A percentile compares a stretch with the other conserved stretches of the same genome.
phyloP scores from a whole-genome alignment of 306 rosid genomes.

The Abrus precatorius region DNA sequence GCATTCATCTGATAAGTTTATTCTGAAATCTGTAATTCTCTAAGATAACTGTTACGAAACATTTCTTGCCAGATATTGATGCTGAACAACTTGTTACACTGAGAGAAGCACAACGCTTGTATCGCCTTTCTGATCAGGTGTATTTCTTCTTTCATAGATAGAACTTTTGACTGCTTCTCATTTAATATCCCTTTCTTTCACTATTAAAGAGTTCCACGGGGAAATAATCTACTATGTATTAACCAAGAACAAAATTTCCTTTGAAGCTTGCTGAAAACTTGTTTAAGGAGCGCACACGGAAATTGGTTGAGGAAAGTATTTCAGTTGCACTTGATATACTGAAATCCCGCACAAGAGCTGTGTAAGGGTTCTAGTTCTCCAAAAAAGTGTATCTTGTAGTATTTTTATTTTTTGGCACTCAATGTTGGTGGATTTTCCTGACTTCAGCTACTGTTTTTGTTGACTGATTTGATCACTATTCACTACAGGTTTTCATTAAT shows the following conservation, averaged over 20 bases:
- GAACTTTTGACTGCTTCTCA: not conserved
- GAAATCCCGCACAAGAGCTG: slow-evolving; percentile 87
- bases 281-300: slow-evolving; percentile 79
- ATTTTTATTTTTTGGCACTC: not conserved
- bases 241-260: slow-evolving; percentile 40
- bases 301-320: slow-evolving; percentile 82
- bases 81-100: slow-evolving; percentile 77
- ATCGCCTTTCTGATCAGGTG: slow-evolving; percentile 90
- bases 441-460: not conserved
- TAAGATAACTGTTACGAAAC: slow-evolving; percentile 7
- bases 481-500: slow-evolving; percentile 13
- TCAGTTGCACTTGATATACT: slow-evolving; percentile 68
- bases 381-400: slow-evolving; percentile 16
- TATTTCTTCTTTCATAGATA: slow-evolving; percentile 29
- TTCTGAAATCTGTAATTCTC: slow-evolving; percentile 9
- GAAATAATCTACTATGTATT: slow-evolving; percentile 36
- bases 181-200: slow-evolving; percentile 23
- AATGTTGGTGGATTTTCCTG: slow-evolving; percentile 18
- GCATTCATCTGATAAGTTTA: slow-evolving; percentile 25
- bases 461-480: no score
- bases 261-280: slow-evolving; percentile 85
- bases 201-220: slow-evolving; percentile 17
- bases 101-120: slow-evolving; percentile 71
- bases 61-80: slow-evolving; percentile 67
- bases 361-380: slow-evolving; percentile 59